Evolutionary conservation across 768 basidiomycete species (phyloP), one percentile per base, ranked within the genome.

Genomic region (Rhodosporidiobolus odoratus): DNA sequence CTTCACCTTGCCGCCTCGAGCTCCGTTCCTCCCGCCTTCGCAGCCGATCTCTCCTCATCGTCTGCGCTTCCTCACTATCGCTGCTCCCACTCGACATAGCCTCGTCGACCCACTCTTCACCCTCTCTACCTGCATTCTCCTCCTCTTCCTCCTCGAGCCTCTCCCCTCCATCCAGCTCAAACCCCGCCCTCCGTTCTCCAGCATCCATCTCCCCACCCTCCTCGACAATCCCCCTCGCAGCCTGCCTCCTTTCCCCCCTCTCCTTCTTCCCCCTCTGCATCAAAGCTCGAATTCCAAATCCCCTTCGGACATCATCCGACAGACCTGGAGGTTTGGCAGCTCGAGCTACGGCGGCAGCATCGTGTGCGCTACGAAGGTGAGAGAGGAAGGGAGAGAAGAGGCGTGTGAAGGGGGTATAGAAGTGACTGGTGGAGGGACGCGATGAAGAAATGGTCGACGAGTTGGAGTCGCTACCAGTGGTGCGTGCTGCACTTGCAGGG

Each of bases 201-300:
- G 64, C 50, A 9, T 25, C 61, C 38, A 73, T 52, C 68, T 73
- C 72, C 4, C 32, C 67, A 0, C 72, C 72, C 6, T 45, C 52
- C 9, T n/a, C n/a, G 6, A 71, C 62, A 3, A 54, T 9, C 4
- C 62, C 62, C n/a, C 19, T 19, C 12, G 47, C 53, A 2, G 69
- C 73, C 53, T 61, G 62, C 1, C 73, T n/a, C 17, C 73, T 35
- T 48, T 74, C 69, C 0, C 69, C 73, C 6, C 73, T 21, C 66
- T 74, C 73, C 63, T 64, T 67, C 62, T 58, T 48, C 54, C 16
- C 68, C 66, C 15, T 48, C 62, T 71, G 61, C 73, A 68, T 71
- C 2, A 74, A 40, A 21, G 69, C 73, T 1, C 64, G 17, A 23
- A 74, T 74, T 1, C 73, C 73, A 66, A 65, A 74, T 13, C 69